Evolutionary conservation across 108 stramenopile species (phyloP).

Genomic region (Nannochloropsis granulata): DNA sequence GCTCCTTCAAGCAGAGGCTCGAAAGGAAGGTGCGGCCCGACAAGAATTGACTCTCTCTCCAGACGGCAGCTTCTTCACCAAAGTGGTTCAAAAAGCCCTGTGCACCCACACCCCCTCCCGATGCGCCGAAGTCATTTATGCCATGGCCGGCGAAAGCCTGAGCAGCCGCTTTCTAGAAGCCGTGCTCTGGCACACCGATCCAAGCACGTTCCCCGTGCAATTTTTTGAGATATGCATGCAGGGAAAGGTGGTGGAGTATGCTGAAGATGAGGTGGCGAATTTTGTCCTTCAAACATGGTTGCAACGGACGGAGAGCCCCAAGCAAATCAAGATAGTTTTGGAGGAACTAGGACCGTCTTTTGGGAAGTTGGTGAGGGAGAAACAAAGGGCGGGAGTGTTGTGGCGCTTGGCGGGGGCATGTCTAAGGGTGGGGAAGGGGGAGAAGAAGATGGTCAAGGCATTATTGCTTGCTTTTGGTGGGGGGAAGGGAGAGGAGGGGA

Average conservation of each 20-base stretch:
- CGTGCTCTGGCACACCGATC: constrained; percentile 14
- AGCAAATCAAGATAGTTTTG: background rate
- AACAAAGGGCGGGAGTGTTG: constrained; percentile 14
- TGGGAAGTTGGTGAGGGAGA: background rate
- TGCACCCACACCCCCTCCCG: background rate
- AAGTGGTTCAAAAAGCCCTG: constrained; percentile 2
- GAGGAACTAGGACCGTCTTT: background rate
- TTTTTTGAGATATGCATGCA: background rate
- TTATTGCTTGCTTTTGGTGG: background rate
- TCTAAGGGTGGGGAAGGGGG: constrained; percentile 4
- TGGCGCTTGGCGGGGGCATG: constrained; percentile 25
- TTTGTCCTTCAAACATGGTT: constrained; percentile 18
- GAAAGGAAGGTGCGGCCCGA: background rate
- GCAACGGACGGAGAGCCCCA: constrained; percentile 3
- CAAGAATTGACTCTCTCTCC: background rate
- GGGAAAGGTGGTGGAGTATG: constrained; percentile 8
- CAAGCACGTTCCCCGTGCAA: background rate
- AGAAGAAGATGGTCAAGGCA: background rate
- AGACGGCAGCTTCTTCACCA: background rate
- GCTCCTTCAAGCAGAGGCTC: background rate
- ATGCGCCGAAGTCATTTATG: constrained; percentile 20
- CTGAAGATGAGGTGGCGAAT: constrained; percentile 23
- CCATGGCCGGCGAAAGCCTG: constrained; percentile 22
- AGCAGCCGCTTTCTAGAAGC: constrained; percentile 23
- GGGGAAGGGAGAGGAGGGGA: background rate